These are phyloP conservation scores for Syzygium jambos DNA, from an alignment of 345 rosid species.

Conservation along the genomic window DNA sequence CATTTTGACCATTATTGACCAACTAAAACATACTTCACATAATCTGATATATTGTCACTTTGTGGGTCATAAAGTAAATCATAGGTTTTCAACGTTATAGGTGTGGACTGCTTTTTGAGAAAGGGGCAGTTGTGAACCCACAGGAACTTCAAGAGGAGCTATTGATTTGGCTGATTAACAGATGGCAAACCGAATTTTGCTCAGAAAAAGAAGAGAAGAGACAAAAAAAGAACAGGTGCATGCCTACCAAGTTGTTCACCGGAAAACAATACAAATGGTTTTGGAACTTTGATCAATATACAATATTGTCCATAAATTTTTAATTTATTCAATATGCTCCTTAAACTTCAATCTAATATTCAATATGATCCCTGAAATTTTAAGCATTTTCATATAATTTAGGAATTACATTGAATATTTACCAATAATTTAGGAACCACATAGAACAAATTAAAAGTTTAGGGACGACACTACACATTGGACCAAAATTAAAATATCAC, in stretches of 20 bases:
- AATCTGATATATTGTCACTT: background rate
- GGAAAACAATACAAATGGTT: too few relatives aligned
- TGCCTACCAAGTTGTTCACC: background rate
- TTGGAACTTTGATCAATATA: too few relatives aligned
- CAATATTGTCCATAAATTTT: rapidly evolving
- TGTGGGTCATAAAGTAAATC: background rate
- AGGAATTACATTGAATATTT: too few relatives aligned
- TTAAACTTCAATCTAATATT: rapidly evolving
- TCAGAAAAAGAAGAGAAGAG: background rate
- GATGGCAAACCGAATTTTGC: background rate
- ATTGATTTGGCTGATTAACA: rapidly evolving
- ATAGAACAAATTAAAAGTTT: too few relatives aligned
- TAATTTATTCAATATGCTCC: too few relatives aligned
- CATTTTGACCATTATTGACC: too few relatives aligned
- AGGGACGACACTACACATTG: rapidly evolving
- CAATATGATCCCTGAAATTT: too few relatives aligned
- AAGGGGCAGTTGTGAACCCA: background rate
- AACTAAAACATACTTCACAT: background rate
- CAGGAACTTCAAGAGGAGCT: background rate
- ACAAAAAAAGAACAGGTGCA: background rate
- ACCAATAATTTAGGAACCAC: rapidly evolving
- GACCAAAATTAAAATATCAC: rapidly evolving
- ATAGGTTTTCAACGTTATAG: background rate
- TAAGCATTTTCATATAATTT: too few relatives aligned
- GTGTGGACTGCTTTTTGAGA: background rate